Conservation (phyloP, 2,329 filamentous ascomycete genomes). For the Aurifilum marmelostoma region DNA sequence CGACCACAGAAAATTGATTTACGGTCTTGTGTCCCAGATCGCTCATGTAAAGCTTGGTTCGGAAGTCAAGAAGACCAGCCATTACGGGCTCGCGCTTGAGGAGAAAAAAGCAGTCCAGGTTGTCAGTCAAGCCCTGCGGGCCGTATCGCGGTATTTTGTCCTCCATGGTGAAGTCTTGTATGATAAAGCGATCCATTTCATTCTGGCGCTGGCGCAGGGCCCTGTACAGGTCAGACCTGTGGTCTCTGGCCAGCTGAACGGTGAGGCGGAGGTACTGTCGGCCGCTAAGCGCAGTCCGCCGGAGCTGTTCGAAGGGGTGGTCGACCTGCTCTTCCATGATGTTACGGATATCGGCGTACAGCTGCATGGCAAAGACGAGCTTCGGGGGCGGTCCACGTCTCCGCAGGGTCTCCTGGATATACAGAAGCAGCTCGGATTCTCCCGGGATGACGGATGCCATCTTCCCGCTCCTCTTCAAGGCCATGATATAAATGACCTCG, state of each 20-base stretch:
- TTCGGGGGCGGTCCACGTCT: slow-evolving; percentile 30
- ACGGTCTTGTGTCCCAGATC: slow-evolving; percentile 33
- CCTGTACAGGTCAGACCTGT: slow-evolving; percentile 22
- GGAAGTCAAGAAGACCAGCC: slow-evolving; percentile 35
- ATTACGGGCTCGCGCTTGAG: slow-evolving; percentile 33
- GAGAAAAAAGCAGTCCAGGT: background rate
- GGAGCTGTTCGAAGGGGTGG: slow-evolving; percentile 32
- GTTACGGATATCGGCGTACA: slow-evolving; percentile 39
- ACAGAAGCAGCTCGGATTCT: slow-evolving; percentile 37
- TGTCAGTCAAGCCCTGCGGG: slow-evolving; percentile 25
- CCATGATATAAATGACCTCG: slow-evolving; percentile 33
- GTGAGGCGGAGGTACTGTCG: slow-evolving; percentile 27
- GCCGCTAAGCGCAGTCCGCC: slow-evolving; percentile 29
- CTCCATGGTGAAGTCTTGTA: slow-evolving; percentile 32
- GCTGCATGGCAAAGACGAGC: slow-evolving; percentile 37
- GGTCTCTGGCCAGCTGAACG: slow-evolving; percentile 25
- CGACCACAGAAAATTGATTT: slow-evolving; percentile 31
- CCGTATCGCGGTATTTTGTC: slow-evolving; percentile 30
- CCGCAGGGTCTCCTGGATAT: slow-evolving; percentile 33
- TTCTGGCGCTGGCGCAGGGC: slow-evolving; percentile 23
- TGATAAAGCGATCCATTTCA: slow-evolving; percentile 30
- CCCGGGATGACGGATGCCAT: slow-evolving; percentile 30
- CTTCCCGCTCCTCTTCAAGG: slow-evolving; percentile 33
- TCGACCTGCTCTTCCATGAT: slow-evolving; percentile 35
- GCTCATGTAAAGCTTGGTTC: slow-evolving; percentile 32